Evolutionary conservation across 371 early-diverging fungal genomes (phyloP).

Genomic region (Mucor racemosus): DNA sequence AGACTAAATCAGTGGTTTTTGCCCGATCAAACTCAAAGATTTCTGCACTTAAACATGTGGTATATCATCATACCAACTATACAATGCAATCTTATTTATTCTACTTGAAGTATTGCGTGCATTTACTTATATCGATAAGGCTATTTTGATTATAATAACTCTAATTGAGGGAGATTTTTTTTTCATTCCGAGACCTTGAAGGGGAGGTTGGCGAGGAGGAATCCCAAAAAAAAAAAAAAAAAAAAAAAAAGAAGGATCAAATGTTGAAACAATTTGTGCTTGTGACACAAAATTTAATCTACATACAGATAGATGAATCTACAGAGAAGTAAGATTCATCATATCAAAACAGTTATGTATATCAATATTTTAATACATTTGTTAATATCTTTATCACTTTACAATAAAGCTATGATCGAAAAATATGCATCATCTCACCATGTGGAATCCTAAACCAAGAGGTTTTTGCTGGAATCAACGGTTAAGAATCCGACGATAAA

Average conservation of each 20-base stretch:
- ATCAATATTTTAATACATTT: too few relatives aligned
- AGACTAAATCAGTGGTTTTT: too few relatives aligned
- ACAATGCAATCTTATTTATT: too few relatives aligned
- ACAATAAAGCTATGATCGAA: background rate
- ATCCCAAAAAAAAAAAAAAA: background rate
- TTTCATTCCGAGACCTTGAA: conserved; percentile 1
- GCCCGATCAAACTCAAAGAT: too few relatives aligned
- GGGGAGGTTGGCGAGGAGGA: background rate
- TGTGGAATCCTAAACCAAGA: background rate
- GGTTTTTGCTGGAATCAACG: background rate
- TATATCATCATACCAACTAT: too few relatives aligned
- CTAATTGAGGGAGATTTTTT: too few relatives aligned
- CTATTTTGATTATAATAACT: too few relatives aligned
- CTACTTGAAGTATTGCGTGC: too few relatives aligned
- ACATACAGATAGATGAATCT: background rate
- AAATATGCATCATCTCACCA: background rate
- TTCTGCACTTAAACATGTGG: background rate
- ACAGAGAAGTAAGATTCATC: too few relatives aligned
- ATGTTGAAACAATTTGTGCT: background rate
- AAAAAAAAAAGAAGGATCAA: background rate
- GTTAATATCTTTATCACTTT: background rate
- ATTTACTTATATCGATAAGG: background rate
- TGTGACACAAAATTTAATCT: background rate
- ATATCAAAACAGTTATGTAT: too few relatives aligned
- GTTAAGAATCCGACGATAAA: background rate